These are phyloP conservation scores for Corylus avellana DNA, from an alignment of 306 rosid genomes.

Conservation along the genomic window DNA sequence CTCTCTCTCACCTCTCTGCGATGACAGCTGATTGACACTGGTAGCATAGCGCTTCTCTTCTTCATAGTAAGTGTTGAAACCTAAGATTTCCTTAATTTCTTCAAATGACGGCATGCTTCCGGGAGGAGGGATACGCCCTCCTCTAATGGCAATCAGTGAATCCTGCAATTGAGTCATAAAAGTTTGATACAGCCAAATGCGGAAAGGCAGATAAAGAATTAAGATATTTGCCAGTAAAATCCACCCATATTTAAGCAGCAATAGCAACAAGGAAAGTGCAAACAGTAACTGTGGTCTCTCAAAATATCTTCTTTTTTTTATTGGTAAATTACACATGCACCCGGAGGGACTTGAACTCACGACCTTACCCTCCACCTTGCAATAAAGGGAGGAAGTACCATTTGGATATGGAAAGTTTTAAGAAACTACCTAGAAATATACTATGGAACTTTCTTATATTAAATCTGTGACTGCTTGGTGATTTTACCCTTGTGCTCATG, in stretches of 20 bases:
- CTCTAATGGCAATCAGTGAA: slow-evolving; percentile 70
- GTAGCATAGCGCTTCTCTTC: slow-evolving; percentile 87
- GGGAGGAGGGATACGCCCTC: slow-evolving; percentile 96
- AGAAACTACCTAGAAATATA: too few species aligned
- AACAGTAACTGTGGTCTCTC: not conserved
- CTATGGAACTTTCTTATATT: too few species aligned
- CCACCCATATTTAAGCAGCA: not conserved
- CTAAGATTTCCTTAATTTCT: slow-evolving; percentile 82
- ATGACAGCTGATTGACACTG: slow-evolving; percentile 42
- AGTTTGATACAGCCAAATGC: slow-evolving; percentile 8
- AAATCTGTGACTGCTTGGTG: too few species aligned
- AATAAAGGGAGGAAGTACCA: too few species aligned
- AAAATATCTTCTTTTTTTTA: not conserved
- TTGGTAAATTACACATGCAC: too few species aligned
- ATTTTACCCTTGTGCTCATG: too few species aligned
- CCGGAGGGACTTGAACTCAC: too few species aligned
- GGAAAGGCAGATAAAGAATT: not conserved
- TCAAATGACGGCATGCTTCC: slow-evolving; percentile 94
- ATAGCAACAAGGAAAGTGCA: not conserved
- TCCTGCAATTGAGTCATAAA: slow-evolving; percentile 56
- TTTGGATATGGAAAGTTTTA: too few species aligned
- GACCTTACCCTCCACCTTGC: too few species aligned
- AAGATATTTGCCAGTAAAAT: not conserved
- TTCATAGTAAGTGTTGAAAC: slow-evolving; percentile 85
- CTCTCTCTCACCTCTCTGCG: slow-evolving; percentile 57